These are phyloP conservation scores for Chondrostereum purpureum DNA, from an alignment of 1,284 basidiomycete genomes.

Conservation along the genomic window DNA sequence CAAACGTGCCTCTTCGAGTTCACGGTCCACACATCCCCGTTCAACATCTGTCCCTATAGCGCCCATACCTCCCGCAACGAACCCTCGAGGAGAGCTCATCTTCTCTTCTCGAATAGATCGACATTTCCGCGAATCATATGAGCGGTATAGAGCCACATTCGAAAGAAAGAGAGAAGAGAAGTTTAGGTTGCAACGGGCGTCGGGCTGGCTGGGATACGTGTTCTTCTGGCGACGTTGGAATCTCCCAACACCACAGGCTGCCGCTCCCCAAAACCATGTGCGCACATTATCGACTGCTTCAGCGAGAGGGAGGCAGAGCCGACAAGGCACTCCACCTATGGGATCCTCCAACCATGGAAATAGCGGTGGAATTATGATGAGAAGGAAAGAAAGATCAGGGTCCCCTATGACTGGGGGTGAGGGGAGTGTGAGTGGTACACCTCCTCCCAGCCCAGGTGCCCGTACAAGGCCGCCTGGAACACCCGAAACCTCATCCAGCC, in stretches of 20 bases:
- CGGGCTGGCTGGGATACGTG: conserved; percentile 35
- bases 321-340: conserved; percentile 3
- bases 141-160: conserved; percentile 88
- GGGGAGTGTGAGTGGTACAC: not conserved
- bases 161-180: conserved; percentile 75
- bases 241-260: not conserved
- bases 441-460: not conserved
- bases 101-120: conserved; percentile 86
- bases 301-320: not conserved
- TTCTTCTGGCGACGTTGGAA: conserved; percentile 19
- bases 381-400: not conserved
- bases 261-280: not conserved
- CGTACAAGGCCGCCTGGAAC: not conserved
- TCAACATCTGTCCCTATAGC: conserved; percentile 53
- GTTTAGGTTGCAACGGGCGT: conserved; percentile 36
- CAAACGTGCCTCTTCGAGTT: not conserved
- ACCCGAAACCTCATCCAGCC: too few relatives aligned
- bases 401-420: not conserved
- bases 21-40: conserved; percentile 14
- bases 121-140: conserved; percentile 85
- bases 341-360: not conserved
- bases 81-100: conserved; percentile 93
- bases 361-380: not conserved
- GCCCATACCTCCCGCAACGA: conserved; percentile 82
- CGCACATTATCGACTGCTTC: not conserved